Base-by-base conservation (phyloP, 208 protist genomes). In the Trypanosoma scelopori region DNA sequence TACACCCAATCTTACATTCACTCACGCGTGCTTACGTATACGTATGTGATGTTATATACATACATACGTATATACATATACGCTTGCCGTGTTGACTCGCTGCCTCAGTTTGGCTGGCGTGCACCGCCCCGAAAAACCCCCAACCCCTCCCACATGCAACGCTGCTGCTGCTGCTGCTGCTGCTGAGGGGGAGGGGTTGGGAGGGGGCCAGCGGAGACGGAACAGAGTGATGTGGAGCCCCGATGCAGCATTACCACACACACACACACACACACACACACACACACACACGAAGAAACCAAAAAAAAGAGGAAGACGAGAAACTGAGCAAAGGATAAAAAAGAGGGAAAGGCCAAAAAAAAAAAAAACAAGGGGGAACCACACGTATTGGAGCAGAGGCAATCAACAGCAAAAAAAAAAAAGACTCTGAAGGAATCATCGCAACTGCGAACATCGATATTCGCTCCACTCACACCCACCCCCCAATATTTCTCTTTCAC, bases 231-330 rank as follows among this genome's bases (percentile, higher is more conserved):
- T 9, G 9, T 37, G 32, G 9, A 37, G 32, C 32, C 32, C 3
- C 32, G 32, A 37, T 3, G 9, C 32, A n/a, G 3, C 32, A 37
- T 11, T 9, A 37, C 32, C 32, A 37, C 5, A 37, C 3, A 37
- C 3, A 37, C 16, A 47, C 5, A 4, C 12, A 16, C 6, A 47
- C 3, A 47, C 4, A 4, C 12, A 47, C 3, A 47, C 43, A 43
- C 39, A 43, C 39, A 15, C 39, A 47, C 12, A 47, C 43, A 22
- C 12, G n/a, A 47, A 47, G 43, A 4, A 47, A 16, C 3, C 3
- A 47, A 47, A 55, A 65, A 27, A 73, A 65, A 64, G 18, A 48
- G 52, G 55, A n/a, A 64, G 47, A 71, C 69, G 1, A 39, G 45
- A 52, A 37, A 46, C 16, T 51, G 35, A 57, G 23, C 7, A 63